Base-by-base conservation (phyloP, 768 basidiomycete genomes). In the Trametes punicea region DNA sequence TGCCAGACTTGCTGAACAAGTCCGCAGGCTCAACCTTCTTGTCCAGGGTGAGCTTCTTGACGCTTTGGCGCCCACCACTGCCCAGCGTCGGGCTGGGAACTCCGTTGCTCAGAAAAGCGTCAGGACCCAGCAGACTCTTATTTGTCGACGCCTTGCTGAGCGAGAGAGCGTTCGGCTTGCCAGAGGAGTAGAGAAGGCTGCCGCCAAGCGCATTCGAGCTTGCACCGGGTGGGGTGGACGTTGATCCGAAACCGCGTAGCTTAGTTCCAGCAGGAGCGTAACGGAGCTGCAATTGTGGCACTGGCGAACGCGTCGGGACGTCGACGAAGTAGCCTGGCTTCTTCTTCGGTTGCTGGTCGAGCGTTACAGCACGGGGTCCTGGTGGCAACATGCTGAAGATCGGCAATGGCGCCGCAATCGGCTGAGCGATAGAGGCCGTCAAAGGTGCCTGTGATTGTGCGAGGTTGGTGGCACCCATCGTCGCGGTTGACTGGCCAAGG, bases 1-100 rank as follows among this genome's bases (percentile, higher is more conserved):
- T 33, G 38, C 18, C 59, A 16, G 70, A 65, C 41, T 65, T 67
- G 52, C 59, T 62, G 64, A 91, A 87, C 48, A 92, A 64, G 59
- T 92, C 87, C 23, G 81, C 73, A 25, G 89, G 79, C 48, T 90
- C 87, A 15, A 90, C 75, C 67, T 87, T 92, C 72, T 90, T 93
- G 66, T 93, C 89, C 59, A 97, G 69, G 33, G 93, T 85, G 55
- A 98, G 79, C 67, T 96, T 96, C 77, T 98, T 98, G 55, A 96
- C 91, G 67, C 92, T 96, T 55, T 87, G 83, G 51, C 86, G 77
- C 56, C 72, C 77, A 39, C 82, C 88, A 63, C 81, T 87, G 6
- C 89, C 88, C 46, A 90, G 70, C 4, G 83, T 75, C 1, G 86
- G 84, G 60, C 82, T 85, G 9, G 80, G 73, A 52, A 81, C 81